Evolutionary conservation across 106 monocot genomes (phyloP), one percentile per base, ranked within the genome.

Genomic region (Agapanthus africanus): DNA sequence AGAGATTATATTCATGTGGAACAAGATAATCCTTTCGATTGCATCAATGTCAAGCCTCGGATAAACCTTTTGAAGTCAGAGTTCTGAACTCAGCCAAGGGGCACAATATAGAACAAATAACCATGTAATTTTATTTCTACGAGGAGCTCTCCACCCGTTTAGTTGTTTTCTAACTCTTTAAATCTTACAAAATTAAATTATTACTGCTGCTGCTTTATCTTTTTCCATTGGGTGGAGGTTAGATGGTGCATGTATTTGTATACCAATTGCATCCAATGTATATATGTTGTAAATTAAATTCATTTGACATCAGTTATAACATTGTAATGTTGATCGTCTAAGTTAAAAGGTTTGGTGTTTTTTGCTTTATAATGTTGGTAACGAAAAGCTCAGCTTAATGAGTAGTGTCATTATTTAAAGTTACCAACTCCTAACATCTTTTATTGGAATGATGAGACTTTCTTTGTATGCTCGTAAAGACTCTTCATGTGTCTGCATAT

Each of bases 1-100:
- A 92, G 69, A 77, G 97, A 99, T 71, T 99, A 77, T 66, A 84
- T 99, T 37, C 74, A 85, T 57, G 87, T 87, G 11, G 89, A 92
- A 27, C 97, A 99, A 68, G 80, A 82, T 49, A 74, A 64, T 11
- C 80, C 97, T n/a, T 92, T 77, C 23, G 79, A 76, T n/a, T 77
- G 60, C 60, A 75, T 99, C 46, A 83, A 71, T 13, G 79, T 99
- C 41, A 87, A 66, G 52, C 97, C 97, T 56, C 79, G 78, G 70
- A 21, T 70, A 66, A 99, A 85, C 80, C 84, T 99, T 26, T 70
- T 89, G 50, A 88, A 92, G 37, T 82, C 92, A 37, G 92, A 90
- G 42, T 90, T 99, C 79, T 99, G 74, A 90, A 59, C 67, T 59
- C 34, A 0, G 56, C 56, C 56, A 57, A 13, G 56, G 15, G 27